Percentiles rank a stretch among this genome's conserved stretches.
Conservation (phyloP, 176 grass and related monocot genomes). For the Raddia guianensis region DNA sequence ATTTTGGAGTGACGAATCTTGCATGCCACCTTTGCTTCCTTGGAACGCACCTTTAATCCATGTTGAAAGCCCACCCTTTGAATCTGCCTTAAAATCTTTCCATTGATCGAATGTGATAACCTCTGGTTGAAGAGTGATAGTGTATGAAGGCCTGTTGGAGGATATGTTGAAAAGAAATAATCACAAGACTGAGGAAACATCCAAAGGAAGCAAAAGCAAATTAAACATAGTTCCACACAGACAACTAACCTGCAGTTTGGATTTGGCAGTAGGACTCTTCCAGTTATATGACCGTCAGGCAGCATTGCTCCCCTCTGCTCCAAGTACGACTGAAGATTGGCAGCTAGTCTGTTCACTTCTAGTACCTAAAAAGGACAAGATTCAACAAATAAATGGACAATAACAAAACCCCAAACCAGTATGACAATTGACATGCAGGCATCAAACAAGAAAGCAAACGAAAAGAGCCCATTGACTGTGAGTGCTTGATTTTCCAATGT, state of each 20-base stretch:
- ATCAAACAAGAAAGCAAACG: not conserved
- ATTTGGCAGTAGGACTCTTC: conserved; percentile 83
- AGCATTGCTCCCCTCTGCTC: conserved; percentile 75
- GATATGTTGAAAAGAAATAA: conserved; percentile 21
- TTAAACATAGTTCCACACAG: not conserved
- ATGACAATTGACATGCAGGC: not conserved
- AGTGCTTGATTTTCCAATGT: not conserved
- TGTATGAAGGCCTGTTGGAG: conserved; percentile 58
- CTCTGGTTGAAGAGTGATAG: conserved; percentile 69
- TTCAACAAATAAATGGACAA: conserved; percentile 19
- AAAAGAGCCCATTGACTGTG: not conserved
- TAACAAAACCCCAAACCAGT: conserved; percentile 6
- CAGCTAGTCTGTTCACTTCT: conserved; percentile 68
- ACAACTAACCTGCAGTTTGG: conserved; percentile 64
- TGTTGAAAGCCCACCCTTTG: conserved; percentile 64
- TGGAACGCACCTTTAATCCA: conserved; percentile 92
- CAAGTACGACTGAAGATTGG: conserved; percentile 88
- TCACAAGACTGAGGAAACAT: conserved; percentile 9
- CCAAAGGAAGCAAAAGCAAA: conserved; percentile 23
- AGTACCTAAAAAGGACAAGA: conserved; percentile 57
- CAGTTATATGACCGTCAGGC: conserved; percentile 63
- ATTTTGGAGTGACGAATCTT: conserved; percentile 66
- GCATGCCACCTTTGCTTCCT: conserved; percentile 66
- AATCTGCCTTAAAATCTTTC: conserved; percentile 73
- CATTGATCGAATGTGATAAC: conserved; percentile 68